Evolutionary conservation across 2,329 filamentous ascomycete genomes (phyloP).

Genomic region (Fusarium anthophilum): DNA sequence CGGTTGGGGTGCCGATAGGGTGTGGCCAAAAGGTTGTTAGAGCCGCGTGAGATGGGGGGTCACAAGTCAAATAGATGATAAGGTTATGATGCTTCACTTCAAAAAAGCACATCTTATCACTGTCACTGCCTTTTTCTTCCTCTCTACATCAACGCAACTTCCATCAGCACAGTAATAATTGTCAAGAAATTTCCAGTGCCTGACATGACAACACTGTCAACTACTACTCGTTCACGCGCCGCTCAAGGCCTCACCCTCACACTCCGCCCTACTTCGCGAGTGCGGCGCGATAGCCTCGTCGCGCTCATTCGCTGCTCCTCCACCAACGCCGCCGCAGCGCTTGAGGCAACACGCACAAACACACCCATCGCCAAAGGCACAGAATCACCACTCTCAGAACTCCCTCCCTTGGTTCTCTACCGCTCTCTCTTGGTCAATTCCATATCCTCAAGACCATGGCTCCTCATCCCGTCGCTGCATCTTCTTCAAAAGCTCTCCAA

Average conservation of each 20-base stretch:
- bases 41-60: neutral
- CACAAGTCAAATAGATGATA: constrained; percentile 21
- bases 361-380: neutral
- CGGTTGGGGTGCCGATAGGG: constrained; percentile 26
- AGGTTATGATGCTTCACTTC: constrained; percentile 7
- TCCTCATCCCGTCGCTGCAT: constrained; percentile 51
- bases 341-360: constrained; percentile 22
- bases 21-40: neutral
- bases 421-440: constrained; percentile 56
- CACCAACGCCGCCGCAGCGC: constrained; percentile 3
- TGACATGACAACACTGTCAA: constrained; percentile 28
- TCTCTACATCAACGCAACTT: neutral
- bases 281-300: constrained; percentile 6
- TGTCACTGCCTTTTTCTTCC: neutral
- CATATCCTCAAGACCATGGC: constrained; percentile 56
- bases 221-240: constrained; percentile 20
- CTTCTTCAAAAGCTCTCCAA: constrained; percentile 49
- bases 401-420: constrained; percentile 49
- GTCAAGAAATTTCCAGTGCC: neutral
- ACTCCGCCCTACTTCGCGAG: neutral
- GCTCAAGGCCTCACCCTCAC: constrained; percentile 16
- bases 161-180: neutral
- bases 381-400: constrained; percentile 38
- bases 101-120: neutral
- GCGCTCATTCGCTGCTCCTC: constrained; percentile 8